phyloP scores from a whole-genome alignment of 2,329 filamentous ascomycete species.

The Clonostachys chloroleuca region DNA sequence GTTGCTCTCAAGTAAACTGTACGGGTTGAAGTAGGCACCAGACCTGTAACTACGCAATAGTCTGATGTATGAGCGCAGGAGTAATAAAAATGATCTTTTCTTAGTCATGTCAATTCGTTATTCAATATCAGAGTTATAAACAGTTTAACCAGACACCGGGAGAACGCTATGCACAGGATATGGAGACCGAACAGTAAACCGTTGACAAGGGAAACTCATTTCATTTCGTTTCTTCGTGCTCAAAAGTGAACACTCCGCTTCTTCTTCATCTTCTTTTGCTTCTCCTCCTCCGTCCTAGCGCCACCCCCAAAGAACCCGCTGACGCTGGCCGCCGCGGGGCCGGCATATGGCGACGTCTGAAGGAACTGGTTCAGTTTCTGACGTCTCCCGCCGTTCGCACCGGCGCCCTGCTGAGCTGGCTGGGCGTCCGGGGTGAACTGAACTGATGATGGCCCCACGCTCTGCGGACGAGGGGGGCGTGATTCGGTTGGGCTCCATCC shows the following conservation, averaged over 20 bases:
- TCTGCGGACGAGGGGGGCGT: slow-evolving; percentile 39
- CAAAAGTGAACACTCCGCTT: slow-evolving; percentile 43
- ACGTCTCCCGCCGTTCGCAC: slow-evolving; percentile 4
- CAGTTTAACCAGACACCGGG: no score
- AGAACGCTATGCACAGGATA: no score
- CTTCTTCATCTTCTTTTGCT: slow-evolving; percentile 37
- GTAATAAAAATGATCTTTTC: no score
- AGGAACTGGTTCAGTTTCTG: slow-evolving; percentile 21
- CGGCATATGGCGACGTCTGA: slow-evolving; percentile 22
- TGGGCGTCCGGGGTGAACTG: slow-evolving; percentile 8
- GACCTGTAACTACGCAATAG: no score
- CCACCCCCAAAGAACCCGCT: slow-evolving; percentile 32
- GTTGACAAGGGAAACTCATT: no score
- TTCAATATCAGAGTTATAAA: no score
- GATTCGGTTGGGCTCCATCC: slow-evolving; percentile 18
- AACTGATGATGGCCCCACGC: slow-evolving; percentile 32
- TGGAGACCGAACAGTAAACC: no score
- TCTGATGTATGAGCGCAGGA: no score
- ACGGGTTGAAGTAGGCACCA: no score
- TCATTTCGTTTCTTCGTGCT: neutral
- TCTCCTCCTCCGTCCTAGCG: slow-evolving; percentile 26
- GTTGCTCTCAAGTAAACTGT: no score
- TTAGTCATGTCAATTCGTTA: no score
- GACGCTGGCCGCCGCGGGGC: slow-evolving; percentile 35
- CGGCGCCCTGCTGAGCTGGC: slow-evolving; percentile 10